Conservation (phyloP, 495 filamentous ascomycete genomes). For the Podospora fimiseda region DNA sequence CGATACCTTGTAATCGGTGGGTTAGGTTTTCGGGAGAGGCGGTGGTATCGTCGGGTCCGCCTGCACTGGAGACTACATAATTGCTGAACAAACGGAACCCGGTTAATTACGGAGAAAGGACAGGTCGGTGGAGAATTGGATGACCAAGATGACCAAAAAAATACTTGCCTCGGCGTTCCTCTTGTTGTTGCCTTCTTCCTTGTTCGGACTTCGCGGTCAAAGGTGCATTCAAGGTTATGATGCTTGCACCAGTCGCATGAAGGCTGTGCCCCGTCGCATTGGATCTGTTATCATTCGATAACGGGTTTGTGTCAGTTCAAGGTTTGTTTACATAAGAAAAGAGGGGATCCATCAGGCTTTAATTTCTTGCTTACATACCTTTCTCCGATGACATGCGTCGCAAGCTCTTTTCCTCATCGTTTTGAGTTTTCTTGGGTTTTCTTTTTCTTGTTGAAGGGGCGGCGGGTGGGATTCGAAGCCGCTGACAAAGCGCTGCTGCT, state of each 20-base stretch:
- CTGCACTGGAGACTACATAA: background rate
- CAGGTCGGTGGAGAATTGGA: no score
- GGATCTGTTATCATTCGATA: conserved; percentile 34
- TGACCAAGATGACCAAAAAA: no score
- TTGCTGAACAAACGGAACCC: no score
- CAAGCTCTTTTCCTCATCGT: conserved; percentile 35
- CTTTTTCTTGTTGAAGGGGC: no score
- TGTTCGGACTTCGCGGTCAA: conserved; percentile 31
- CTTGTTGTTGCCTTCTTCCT: background rate
- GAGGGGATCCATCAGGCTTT: no score
- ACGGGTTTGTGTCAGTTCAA: no score
- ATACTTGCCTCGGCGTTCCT: conserved; percentile 21
- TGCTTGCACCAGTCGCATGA: conserved; percentile 51
- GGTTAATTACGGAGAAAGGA: no score
- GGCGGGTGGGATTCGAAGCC: background rate
- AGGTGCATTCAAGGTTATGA: conserved; percentile 45
- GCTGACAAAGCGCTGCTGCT: conserved; percentile 1
- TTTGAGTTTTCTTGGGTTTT: no score
- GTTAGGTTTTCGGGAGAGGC: background rate
- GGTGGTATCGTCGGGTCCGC: background rate
- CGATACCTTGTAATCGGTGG: background rate
- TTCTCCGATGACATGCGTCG: conserved; percentile 46
- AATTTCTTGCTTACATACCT: conserved; percentile 37
- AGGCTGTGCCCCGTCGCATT: conserved; percentile 39
- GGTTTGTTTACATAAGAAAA: no score